Base-by-base conservation (phyloP, 208 protist species). In the Leishmania tarentolae region DNA sequence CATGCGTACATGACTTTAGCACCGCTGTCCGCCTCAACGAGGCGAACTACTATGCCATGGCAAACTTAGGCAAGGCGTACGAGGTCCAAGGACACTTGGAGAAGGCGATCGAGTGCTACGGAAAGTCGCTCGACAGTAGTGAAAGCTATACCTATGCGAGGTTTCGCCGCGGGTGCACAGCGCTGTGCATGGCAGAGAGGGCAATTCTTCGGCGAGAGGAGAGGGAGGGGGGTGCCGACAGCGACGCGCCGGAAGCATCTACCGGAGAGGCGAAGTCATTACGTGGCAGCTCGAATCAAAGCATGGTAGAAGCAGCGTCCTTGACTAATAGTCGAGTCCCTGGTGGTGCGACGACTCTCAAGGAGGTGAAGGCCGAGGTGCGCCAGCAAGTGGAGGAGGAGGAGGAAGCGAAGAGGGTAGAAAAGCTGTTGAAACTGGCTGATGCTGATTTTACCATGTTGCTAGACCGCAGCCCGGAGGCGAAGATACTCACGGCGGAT, bases 41-140 rank as follows among this genome's bases (percentile, higher is more conserved):
- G 69, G 90, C 90, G 21, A 99, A 99, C 81, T 98, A 98, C 83
- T 95, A 98, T 85, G 97, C 97, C 0, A 94, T 95, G 85, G 89
- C 91, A 50, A 98, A 98, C 76, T 81, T 98, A 3, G 97, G 94
- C 56, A 96, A 90, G 63, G 82, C 86, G 21, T 97, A 98, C 84
- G 95, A 98, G 81, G 88, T 92, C 42, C 93, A 97, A 46, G 95
- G 90, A 3, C 63, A 92, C 47, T 81, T 93, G 31, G 87, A 97
- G 24, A 83, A 90, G 40, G 95, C 95, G 6, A 79, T 97, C 2
- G 81, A 90, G 37, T 92, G 90, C 52, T 98, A 98, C 81, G 89
- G 88, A 21, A 82, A 79, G 31, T 91, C 94, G 9, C 81, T 98
- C 46, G 73, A 81, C 7, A 83, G 94, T 44, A 97, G 94, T 52